Percentiles rank a stretch among this genome's conserved stretches.
Conservation (phyloP, 2,329 filamentous ascomycete species). For the Hypoxylon sp. region DNA sequence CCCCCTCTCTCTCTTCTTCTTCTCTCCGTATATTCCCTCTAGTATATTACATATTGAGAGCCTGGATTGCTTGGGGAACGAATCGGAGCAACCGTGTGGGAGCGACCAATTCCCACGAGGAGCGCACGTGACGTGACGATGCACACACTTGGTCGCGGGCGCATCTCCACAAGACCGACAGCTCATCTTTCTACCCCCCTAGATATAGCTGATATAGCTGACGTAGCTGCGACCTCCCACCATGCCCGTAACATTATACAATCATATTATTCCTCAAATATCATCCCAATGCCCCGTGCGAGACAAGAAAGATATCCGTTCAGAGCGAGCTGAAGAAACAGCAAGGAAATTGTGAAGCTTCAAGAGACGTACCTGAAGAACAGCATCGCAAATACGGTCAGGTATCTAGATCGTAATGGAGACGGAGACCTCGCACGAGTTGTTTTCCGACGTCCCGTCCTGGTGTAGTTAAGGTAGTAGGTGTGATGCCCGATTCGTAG, state of each 20-base stretch:
- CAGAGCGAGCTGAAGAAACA: background rate
- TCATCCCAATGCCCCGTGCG: background rate
- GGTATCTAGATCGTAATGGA: background rate
- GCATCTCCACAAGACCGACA: background rate
- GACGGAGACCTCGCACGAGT: slow-evolving; percentile 4
- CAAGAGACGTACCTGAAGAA: slow-evolving; percentile 46
- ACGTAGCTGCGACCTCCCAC: background rate
- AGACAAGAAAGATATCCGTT: background rate
- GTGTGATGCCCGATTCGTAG: slow-evolving; percentile 28
- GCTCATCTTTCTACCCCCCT: background rate
- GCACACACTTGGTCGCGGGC: slow-evolving; percentile 3
- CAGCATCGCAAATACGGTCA: slow-evolving; percentile 35
- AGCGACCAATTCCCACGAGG: background rate
- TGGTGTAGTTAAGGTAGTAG: slow-evolving; percentile 11
- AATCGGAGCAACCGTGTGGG: no score
- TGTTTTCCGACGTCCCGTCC: slow-evolving; percentile 10
- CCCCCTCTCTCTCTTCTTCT: background rate
- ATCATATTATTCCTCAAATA: background rate
- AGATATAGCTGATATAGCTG: no score
- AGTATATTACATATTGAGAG: no score
- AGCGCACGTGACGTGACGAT: slow-evolving; percentile 38
- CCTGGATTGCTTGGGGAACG: background rate
- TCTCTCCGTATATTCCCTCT: background rate
- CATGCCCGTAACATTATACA: background rate
- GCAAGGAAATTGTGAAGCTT: background rate